Conservation (phyloP, 148 eudicot genomes). For the Camellia japonica region DNA sequence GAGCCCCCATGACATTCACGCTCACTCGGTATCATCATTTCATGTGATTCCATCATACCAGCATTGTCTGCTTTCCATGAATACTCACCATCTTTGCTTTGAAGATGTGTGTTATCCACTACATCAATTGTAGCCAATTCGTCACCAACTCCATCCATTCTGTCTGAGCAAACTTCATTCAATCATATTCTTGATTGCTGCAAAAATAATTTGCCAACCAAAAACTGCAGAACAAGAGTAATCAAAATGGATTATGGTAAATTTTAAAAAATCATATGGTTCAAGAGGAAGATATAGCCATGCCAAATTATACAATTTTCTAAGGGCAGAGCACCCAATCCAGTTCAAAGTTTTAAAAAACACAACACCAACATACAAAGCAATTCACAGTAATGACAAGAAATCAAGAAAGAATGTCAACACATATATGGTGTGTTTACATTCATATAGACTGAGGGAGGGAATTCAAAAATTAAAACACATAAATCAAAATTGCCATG, state of each 20-base stretch:
- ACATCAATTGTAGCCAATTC: conserved; percentile 38
- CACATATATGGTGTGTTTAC: background rate
- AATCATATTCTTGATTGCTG: conserved; percentile 13
- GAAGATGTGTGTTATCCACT: conserved; percentile 30
- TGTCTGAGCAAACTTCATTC: background rate
- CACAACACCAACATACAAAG: background rate
- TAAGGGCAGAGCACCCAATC: background rate
- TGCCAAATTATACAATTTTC: background rate
- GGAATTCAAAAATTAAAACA: too few species aligned
- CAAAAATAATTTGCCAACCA: background rate
- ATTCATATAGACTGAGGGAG: too few species aligned
- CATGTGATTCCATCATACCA: conserved; percentile 34
- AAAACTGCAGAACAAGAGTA: background rate
- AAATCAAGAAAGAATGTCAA: background rate
- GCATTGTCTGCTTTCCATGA: conserved; percentile 29
- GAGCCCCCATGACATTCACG: conserved; percentile 36
- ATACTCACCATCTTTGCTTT: conserved; percentile 42
- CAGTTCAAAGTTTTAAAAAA: background rate
- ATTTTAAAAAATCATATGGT: too few species aligned
- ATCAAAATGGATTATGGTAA: background rate
- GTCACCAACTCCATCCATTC: conserved; percentile 54
- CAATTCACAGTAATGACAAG: background rate
- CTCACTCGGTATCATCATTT: conserved; percentile 41
- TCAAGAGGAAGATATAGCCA: background rate
- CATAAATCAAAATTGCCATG: too few species aligned